A percentile compares a stretch with the other conserved stretches of the same genome.
phyloP scores from a whole-genome alignment of 106 monocot genomes.

The Phalaenopsis aphrodite region DNA sequence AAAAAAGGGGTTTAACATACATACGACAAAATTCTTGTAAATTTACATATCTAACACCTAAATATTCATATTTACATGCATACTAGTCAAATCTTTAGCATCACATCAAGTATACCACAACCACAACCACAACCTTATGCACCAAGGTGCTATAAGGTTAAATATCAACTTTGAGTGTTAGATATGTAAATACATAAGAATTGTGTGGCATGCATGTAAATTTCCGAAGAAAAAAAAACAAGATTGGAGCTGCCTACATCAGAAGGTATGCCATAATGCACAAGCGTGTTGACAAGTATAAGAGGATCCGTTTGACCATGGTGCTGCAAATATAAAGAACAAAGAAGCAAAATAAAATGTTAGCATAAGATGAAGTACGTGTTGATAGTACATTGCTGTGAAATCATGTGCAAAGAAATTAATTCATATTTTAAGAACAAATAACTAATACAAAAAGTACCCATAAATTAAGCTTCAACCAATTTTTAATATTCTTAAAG shows the following conservation, averaged over 20 bases:
- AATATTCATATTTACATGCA: too few relatives aligned
- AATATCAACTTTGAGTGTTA: too few relatives aligned
- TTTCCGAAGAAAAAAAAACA: not conserved
- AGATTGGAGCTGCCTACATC: constrained; percentile 34
- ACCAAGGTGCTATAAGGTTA: too few relatives aligned
- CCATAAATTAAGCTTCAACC: not conserved
- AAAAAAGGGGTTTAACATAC: not conserved
- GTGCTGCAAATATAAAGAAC: constrained; percentile 27
- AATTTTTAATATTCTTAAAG: not conserved
- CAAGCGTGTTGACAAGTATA: constrained; percentile 35
- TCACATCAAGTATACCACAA: too few relatives aligned
- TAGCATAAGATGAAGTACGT: not conserved
- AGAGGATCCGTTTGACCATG: constrained; percentile 51
- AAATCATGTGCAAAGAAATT: not conserved
- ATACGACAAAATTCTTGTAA: too few relatives aligned
- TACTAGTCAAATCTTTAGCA: too few relatives aligned
- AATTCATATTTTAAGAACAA: not conserved
- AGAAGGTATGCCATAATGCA: constrained; percentile 44
- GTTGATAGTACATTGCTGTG: not conserved
- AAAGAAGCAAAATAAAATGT: constrained; percentile 5
- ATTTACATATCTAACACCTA: too few relatives aligned
- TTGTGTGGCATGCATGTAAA: too few relatives aligned
- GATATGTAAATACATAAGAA: too few relatives aligned
- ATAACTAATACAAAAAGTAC: not conserved
- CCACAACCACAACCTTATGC: too few relatives aligned